These are phyloP conservation scores for Zygotorulaspora florentina DNA, from an alignment of 805 yeast species.

Conservation along the genomic window DNA sequence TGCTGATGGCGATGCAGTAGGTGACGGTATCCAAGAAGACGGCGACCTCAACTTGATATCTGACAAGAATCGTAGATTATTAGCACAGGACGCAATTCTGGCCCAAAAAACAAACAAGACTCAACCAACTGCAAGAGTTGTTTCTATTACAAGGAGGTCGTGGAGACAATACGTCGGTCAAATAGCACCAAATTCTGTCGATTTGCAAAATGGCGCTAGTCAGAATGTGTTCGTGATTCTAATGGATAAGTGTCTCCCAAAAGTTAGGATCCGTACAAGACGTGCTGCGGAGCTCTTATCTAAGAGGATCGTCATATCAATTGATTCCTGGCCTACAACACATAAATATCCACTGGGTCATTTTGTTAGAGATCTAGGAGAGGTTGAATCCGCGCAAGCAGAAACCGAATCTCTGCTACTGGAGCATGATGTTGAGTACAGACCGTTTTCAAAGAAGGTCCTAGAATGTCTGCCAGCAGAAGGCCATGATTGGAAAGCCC, in stretches of 20 bases:
- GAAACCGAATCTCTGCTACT: slow-evolving; percentile 91
- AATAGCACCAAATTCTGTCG: slow-evolving; percentile 71
- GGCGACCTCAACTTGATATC: slow-evolving; percentile 50
- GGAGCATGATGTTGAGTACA: slow-evolving; percentile 94
- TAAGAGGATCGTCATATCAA: slow-evolving; percentile 84
- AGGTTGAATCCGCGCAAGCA: slow-evolving; percentile 85
- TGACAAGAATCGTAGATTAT: slow-evolving; percentile 47
- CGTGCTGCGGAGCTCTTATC: slow-evolving; percentile 79
- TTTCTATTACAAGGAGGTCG: slow-evolving; percentile 80
- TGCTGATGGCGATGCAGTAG: slow-evolving; percentile 48
- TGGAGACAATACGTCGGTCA: slow-evolving; percentile 98
- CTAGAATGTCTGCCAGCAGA: slow-evolving; percentile 88
- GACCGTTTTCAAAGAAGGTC: slow-evolving; percentile 91
- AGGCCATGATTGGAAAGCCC: slow-evolving; percentile 92
- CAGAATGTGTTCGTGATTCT: slow-evolving; percentile 78
- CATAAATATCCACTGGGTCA: slow-evolving; percentile 93
- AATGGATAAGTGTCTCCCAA: slow-evolving; percentile 87
- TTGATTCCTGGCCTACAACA: slow-evolving; percentile 86
- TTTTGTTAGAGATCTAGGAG: slow-evolving; percentile 85
- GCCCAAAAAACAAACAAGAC: slow-evolving; percentile 51
- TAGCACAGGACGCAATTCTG: slow-evolving; percentile 71
- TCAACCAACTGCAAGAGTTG: slow-evolving; percentile 93
- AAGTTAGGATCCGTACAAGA: slow-evolving; percentile 81
- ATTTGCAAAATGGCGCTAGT: slow-evolving; percentile 54
- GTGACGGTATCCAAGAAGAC: slow-evolving; percentile 44